phyloP scores from a whole-genome alignment of 139 green algal species.

The Auxenochlorella pyrenoidosa region DNA sequence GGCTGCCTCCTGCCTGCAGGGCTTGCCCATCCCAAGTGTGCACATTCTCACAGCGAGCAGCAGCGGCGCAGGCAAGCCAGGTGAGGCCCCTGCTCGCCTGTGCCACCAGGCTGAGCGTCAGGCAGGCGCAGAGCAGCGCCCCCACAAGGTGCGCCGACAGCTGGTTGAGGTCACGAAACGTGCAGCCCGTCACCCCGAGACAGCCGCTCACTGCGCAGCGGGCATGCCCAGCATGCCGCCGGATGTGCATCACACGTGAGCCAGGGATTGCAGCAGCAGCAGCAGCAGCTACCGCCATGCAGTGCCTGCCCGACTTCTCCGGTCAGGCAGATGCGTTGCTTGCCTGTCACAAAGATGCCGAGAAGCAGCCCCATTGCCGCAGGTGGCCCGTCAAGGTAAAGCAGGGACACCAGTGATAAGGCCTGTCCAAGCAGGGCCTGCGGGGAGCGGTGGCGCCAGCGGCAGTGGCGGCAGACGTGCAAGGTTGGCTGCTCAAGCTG shows the following conservation, averaged over 20 bases:
- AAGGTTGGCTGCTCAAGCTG: too few relatives aligned
- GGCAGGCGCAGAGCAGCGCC: not conserved
- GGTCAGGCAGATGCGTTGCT: not conserved
- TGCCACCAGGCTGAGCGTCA: not conserved
- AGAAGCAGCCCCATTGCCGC: constrained; percentile 4
- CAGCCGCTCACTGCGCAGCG: not conserved
- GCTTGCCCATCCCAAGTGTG: too few relatives aligned
- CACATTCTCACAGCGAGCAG: not conserved
- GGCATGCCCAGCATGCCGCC: too few relatives aligned
- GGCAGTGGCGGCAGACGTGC: not conserved
- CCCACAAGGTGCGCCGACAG: not conserved
- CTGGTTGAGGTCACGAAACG: not conserved
- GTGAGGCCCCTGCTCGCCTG: not conserved
- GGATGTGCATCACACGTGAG: too few relatives aligned
- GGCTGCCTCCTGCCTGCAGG: too few relatives aligned
- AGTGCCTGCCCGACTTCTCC: too few relatives aligned
- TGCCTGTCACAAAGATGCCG: not conserved
- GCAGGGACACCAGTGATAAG: not conserved
- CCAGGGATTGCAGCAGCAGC: too few relatives aligned
- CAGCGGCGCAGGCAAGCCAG: too few relatives aligned
- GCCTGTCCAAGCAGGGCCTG: not conserved
- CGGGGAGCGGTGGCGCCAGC: not conserved
- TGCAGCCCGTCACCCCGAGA: not conserved
- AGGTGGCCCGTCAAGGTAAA: not conserved
- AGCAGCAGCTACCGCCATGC: too few relatives aligned